A percentile compares a stretch with the other conserved stretches of the same genome.
phyloP scores from a whole-genome alignment of 164 flowering plant genomes.

The Umbilicus rupestris region DNA sequence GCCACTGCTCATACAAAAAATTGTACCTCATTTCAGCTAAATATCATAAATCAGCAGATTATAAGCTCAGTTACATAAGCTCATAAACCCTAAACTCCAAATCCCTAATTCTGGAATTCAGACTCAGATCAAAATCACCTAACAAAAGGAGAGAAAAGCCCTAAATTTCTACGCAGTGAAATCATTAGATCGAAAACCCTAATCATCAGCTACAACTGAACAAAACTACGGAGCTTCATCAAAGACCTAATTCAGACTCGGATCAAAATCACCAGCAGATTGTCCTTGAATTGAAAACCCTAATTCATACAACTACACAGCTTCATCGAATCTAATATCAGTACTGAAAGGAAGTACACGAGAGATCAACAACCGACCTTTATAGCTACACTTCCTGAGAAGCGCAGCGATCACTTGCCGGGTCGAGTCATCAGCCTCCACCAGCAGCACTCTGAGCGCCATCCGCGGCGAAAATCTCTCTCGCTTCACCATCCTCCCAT shows the following conservation, averaged over 20 bases:
- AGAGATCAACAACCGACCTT: slow-evolving; percentile 29
- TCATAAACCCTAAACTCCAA: background rate
- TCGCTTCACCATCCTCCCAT: slow-evolving; percentile 32
- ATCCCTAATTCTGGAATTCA: background rate
- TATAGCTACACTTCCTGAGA: slow-evolving; percentile 68
- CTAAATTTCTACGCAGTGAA: background rate
- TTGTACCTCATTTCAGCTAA: slow-evolving; percentile 6
- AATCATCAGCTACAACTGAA: too few species aligned
- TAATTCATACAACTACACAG: background rate
- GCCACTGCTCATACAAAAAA: slow-evolving; percentile 49
- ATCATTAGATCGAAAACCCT: background rate
- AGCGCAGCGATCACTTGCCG: slow-evolving; percentile 72
- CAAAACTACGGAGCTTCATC: background rate
- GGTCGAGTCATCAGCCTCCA: slow-evolving; percentile 78
- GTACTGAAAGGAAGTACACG: background rate
- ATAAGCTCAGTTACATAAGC: background rate
- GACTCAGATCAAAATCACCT: background rate
- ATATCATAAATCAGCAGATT: background rate
- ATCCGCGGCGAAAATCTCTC: slow-evolving; percentile 51
- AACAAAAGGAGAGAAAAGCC: background rate
- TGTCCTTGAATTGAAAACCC: background rate
- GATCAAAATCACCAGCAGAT: background rate
- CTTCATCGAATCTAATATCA: background rate
- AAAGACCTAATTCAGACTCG: background rate
- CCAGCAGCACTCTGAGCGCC: slow-evolving; percentile 56